phyloP scores from a whole-genome alignment of 768 basidiomycete genomes.

The Hemileccinum impolitum region DNA sequence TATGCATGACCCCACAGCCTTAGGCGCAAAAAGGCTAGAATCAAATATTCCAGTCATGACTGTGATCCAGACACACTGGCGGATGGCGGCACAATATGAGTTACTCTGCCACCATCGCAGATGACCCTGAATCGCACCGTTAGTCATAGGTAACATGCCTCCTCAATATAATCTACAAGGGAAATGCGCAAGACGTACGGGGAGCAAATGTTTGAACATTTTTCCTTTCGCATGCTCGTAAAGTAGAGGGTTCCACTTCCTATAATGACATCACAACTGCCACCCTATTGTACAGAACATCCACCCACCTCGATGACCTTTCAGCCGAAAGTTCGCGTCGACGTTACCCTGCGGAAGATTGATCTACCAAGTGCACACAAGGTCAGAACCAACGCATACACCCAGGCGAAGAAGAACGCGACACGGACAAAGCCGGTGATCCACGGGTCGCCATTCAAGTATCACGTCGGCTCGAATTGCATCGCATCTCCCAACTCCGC shows the following conservation, averaged over 20 bases:
- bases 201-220: constrained; percentile 66
- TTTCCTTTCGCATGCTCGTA: constrained; percentile 77
- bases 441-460: constrained; percentile 72
- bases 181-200: constrained; percentile 34
- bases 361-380: constrained; percentile 41
- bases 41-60: too few species aligned
- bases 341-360: constrained; percentile 79
- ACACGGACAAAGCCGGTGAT: constrained; percentile 62
- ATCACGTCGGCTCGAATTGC: constrained; percentile 38
- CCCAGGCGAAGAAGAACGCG: background rate
- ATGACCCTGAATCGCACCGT: constrained; percentile 70
- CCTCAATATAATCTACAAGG: too few species aligned
- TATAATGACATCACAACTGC: constrained; percentile 22
- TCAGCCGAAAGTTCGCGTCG: constrained; percentile 72
- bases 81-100: constrained; percentile 30
- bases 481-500: constrained; percentile 66
- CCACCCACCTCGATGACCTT: constrained; percentile 60
- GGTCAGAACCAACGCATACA: background rate
- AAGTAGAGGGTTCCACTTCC: constrained; percentile 79
- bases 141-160: background rate
- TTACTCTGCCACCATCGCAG: constrained; percentile 53
- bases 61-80: background rate
- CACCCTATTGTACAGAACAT: background rate
- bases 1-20: too few species aligned
- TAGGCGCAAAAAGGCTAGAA: too few species aligned